Evolutionary conservation across 2,329 filamentous ascomycete species (phyloP).

Genomic region (Diaporthe sp.): DNA sequence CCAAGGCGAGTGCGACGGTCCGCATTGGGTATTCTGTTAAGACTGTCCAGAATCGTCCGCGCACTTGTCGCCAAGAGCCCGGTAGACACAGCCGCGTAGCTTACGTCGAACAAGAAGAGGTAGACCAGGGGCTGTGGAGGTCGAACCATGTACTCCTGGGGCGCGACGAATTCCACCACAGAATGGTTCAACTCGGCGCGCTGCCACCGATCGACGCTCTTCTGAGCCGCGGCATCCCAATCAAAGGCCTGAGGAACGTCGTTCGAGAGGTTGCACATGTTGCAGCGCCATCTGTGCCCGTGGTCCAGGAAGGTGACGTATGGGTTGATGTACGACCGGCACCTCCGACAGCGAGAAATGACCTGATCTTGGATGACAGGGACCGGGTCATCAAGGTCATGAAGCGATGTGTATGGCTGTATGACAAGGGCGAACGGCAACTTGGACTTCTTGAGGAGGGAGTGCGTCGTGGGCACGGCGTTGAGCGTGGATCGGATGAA

Average conservation of each 20-base stretch:
- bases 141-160: slow-evolving; percentile 99
- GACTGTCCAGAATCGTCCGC: slow-evolving; percentile 92
- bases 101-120: slow-evolving; percentile 95
- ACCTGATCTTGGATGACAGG: slow-evolving; percentile 97
- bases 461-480: slow-evolving; percentile 91
- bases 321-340: slow-evolving; percentile 97
- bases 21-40: slow-evolving; percentile 98
- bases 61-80: slow-evolving; percentile 93
- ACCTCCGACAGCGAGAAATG: slow-evolving; percentile 95
- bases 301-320: slow-evolving; percentile 97
- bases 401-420: slow-evolving; percentile 92
- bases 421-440: slow-evolving; percentile 96
- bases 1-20: slow-evolving; percentile 92
- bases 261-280: slow-evolving; percentile 99
- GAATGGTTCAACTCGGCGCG: slow-evolving; percentile 93
- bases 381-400: slow-evolving; percentile 91
- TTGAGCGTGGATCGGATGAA: slow-evolving; percentile 97
- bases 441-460: slow-evolving; percentile 95
- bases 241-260: slow-evolving; percentile 99
- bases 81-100: slow-evolving; percentile 89
- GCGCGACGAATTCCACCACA: slow-evolving; percentile 97
- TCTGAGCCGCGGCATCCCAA: slow-evolving; percentile 94
- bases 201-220: slow-evolving; percentile 92
- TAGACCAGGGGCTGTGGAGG: slow-evolving; percentile 96
- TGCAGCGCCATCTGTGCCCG: slow-evolving; percentile 97